Evolutionary conservation across 2,329 filamentous ascomycete genomes (phyloP).

Genomic region (Coccinonectria pachysandricola): DNA sequence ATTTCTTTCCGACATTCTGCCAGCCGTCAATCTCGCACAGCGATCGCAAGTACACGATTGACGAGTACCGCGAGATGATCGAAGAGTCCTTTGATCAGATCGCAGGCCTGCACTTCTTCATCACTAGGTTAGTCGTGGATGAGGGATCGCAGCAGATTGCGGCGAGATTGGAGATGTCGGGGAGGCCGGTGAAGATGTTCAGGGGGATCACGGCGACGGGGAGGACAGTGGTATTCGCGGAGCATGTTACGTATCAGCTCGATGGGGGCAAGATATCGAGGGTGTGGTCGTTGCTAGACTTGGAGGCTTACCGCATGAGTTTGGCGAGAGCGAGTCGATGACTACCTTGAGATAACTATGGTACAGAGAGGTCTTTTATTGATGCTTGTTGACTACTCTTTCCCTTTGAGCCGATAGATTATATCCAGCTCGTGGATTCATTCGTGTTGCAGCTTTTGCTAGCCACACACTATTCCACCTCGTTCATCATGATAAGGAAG

Average conservation of each 20-base stretch:
- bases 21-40: constrained; percentile 22
- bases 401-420: no score
- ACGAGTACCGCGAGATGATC: constrained; percentile 20
- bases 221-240: constrained; percentile 18
- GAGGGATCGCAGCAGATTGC: constrained; percentile 22
- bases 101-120: constrained; percentile 15
- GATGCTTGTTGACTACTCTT: no score
- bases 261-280: constrained; percentile 21
- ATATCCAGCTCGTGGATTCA: no score
- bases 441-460: no score
- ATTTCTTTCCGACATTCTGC: constrained; percentile 17
- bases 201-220: constrained; percentile 20
- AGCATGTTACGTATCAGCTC: constrained; percentile 26
- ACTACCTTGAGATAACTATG: no score
- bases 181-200: constrained; percentile 18
- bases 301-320: constrained; percentile 8
- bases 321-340: no score
- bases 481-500: no score
- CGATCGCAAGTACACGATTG: constrained; percentile 10
- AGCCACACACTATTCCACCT: no score
- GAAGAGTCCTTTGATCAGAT: constrained; percentile 19
- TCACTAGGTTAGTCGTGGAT: constrained; percentile 22
- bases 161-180: constrained; percentile 20
- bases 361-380: no score
- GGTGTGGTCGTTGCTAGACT: constrained; percentile 25